Conservation (phyloP, 164 flowering plant genomes). For the Cinnamomum micranthum region DNA sequence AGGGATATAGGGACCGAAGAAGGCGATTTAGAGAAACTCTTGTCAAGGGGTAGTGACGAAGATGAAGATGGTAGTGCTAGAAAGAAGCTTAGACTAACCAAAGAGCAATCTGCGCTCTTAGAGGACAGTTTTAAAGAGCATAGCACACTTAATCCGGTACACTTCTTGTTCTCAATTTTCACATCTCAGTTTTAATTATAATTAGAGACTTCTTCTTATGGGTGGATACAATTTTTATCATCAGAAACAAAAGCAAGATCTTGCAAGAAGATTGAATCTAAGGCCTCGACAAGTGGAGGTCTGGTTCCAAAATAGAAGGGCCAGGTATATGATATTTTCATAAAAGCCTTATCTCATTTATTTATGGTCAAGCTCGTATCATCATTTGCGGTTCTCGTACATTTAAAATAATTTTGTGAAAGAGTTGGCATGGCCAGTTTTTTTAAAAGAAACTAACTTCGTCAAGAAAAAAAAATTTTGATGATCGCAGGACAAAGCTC, state of each 20-base stretch:
- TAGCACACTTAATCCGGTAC: conserved; percentile 86
- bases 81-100: conserved; percentile 84
- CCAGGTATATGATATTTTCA: conserved; percentile 41
- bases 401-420: too few species aligned
- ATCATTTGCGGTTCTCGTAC: not conserved
- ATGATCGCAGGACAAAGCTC: conserved; percentile 64
- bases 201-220: not conserved
- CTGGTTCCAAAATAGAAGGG: conserved; percentile 92
- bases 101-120: conserved; percentile 77
- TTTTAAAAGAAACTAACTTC: not conserved
- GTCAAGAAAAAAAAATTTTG: not conserved
- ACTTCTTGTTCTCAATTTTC: not conserved
- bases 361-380: not conserved
- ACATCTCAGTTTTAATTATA: too few species aligned
- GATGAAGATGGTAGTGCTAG: conserved; percentile 71
- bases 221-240: not conserved
- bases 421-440: too few species aligned
- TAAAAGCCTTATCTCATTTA: not conserved
- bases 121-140: conserved; percentile 89
- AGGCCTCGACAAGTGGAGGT: conserved; percentile 89
- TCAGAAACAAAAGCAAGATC: conserved; percentile 89
- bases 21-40: conserved; percentile 26
- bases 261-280: conserved; percentile 68
- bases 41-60: conserved; percentile 60
- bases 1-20: conserved; percentile 56